Evolutionary conservation across 2,329 filamentous ascomycete genomes (phyloP), one percentile per base, ranked within the genome.

Genomic region (Fusarium albidum): DNA sequence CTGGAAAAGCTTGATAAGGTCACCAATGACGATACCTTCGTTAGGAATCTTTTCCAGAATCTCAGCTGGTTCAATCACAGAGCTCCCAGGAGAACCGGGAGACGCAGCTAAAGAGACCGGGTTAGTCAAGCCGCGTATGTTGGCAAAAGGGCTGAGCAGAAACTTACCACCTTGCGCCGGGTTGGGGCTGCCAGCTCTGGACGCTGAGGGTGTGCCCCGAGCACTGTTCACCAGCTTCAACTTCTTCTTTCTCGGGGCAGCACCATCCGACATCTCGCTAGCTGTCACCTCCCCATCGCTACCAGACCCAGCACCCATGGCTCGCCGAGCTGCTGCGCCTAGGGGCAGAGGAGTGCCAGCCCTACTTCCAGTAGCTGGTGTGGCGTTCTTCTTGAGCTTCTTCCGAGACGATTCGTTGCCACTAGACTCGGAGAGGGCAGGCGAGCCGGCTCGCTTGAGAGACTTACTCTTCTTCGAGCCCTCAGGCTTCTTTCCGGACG

Each of bases 401-500:
- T 91, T 91, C 75, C 95, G 88, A 18, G 87, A 85, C 1, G 91
- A 94, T 71, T 98, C 94, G 64, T 93, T 96, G 46, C 92, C 94
- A 70, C 92, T 96, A 9, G 92, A 92, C 70, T 98, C 94, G 3
- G 92, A 97, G 27, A 90, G 81, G 60, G 93, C 89, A 4, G 93
- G 92, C 13, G 92, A 96, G 14, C 92, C 92, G 27, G 91, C 83
- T 26, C 94, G 87, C 77, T 97, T 97, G 45, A 94, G 82, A 27
- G 80, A 81, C 68, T 85, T 87, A 65, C 74, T 73, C 69, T 84
- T 85, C 71, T 83, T 85, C 1, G 52, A 43, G 12, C 71, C 62
- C 18, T 72, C 70, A 10, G 73, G 66, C 49, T 76, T 77, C 67
- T 82, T 84, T 43, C 76, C 77, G 26, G 79, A 71, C 0, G 82